Conservation (phyloP, 169 alveolate genomes). For the Sarcocystis neurona region DNA sequence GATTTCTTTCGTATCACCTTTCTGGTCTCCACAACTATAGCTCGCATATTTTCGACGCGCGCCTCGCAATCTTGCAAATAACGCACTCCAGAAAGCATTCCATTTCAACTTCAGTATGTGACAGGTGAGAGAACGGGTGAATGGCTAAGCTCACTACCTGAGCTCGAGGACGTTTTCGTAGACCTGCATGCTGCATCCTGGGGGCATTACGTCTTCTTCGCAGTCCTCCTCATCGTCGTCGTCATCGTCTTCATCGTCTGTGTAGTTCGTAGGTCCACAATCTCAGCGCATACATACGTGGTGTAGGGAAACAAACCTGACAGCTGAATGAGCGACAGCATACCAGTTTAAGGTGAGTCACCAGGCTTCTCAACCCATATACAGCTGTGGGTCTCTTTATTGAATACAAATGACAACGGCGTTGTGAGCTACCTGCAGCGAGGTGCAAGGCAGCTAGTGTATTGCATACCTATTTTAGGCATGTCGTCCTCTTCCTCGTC, state of each 20-base stretch:
- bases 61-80: too few relatives aligned
- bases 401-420: not conserved
- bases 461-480: not conserved
- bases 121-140: not conserved
- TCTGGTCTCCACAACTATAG: too few relatives aligned
- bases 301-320: not conserved
- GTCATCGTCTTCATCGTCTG: not conserved
- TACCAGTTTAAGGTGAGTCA: too few relatives aligned
- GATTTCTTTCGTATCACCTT: too few relatives aligned
- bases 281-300: not conserved
- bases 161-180: conserved; percentile 15
- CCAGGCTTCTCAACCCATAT: too few relatives aligned
- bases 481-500: conserved; percentile 26
- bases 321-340: not conserved
- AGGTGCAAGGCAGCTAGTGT: not conserved
- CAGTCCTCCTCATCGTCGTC: conserved; percentile 21
- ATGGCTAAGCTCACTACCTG: not conserved
- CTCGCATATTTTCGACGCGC: too few relatives aligned
- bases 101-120: too few relatives aligned
- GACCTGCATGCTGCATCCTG: not conserved
- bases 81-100: too few relatives aligned
- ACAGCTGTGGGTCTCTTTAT: too few relatives aligned
- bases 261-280: not conserved
- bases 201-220: conserved; percentile 15
- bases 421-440: not conserved